phyloP scores from a whole-genome alignment of 345 rosid genomes.

The Dipteronia sinensis region DNA sequence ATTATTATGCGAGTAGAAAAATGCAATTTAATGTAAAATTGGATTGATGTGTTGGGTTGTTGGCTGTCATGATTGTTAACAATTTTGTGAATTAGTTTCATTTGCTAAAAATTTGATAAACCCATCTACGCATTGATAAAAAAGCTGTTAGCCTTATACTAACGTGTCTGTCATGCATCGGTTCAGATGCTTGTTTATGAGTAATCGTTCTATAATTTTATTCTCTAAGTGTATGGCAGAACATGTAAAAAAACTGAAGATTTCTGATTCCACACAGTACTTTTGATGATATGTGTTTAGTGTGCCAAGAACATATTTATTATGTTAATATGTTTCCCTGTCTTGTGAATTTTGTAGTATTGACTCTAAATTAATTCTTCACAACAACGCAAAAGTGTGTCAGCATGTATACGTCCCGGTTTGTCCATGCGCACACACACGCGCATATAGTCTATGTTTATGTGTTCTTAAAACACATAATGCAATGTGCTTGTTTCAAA shows the following conservation, averaged over 20 bases:
- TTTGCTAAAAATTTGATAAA: not conserved
- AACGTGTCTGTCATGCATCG: not conserved
- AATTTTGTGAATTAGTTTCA: not conserved
- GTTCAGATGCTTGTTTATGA: not conserved
- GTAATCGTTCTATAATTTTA: not conserved
- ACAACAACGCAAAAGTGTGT: not conserved
- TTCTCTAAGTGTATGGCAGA: not conserved
- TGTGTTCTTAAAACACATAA: not conserved
- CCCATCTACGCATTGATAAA: not conserved
- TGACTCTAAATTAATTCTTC: not conserved
- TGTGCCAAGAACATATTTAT: not conserved
- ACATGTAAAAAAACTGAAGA: not conserved
- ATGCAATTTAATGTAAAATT: not conserved
- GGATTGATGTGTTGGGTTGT: not conserved
- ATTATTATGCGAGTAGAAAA: too few species aligned
- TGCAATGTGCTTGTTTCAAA: not conserved
- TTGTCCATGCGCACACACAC: not conserved
- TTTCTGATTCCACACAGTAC: too few species aligned
- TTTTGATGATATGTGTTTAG: not conserved
- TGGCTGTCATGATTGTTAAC: not conserved
- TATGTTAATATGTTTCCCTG: not conserved
- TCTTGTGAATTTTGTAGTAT: not conserved
- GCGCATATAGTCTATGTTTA: not conserved
- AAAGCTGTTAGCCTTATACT: not conserved
- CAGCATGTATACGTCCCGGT: not conserved